These are phyloP conservation scores for Nicotiana knightiana DNA, from an alignment of 257 asterid genomes.

Conservation along the genomic window DNA sequence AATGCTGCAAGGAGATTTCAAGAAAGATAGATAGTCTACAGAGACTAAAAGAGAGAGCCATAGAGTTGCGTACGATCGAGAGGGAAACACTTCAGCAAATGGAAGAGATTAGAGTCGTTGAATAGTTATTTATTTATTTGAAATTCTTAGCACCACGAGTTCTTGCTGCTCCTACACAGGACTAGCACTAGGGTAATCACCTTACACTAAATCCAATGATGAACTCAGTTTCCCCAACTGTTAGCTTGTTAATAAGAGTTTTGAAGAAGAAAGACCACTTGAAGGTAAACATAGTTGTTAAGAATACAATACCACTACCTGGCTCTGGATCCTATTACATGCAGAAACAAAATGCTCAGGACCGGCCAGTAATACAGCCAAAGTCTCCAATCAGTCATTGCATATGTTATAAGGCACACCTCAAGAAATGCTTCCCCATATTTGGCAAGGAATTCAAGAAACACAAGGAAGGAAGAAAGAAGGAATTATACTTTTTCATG, in stretches of 20 bases:
- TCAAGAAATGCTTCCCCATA: conserved; percentile 1
- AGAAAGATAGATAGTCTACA: too few relatives aligned
- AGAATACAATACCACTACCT: conserved; percentile 34
- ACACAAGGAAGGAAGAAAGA: not conserved
- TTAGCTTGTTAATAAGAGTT: not conserved
- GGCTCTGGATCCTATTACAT: conserved; percentile 91
- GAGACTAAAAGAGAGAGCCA: too few relatives aligned
- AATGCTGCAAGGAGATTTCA: too few relatives aligned
- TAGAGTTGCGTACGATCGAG: too few relatives aligned
- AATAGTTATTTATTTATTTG: too few relatives aligned
- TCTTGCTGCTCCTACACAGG: too few relatives aligned
- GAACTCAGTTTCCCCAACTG: not conserved
- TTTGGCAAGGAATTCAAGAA: not conserved
- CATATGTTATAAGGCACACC: conserved; percentile 11
- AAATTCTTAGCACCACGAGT: too few relatives aligned
- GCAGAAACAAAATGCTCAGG: conserved; percentile 91
- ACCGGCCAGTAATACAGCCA: conserved; percentile 74
- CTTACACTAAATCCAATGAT: not conserved
- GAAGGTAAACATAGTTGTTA: not conserved
- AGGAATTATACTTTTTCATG: not conserved
- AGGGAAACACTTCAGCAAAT: too few relatives aligned
- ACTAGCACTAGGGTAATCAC: too few relatives aligned
- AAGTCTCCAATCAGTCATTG: conserved; percentile 96
- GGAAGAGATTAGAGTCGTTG: too few relatives aligned
- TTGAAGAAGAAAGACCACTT: not conserved